phyloP scores from a whole-genome alignment of 768 basidiomycete genomes.

The Naematelia aurantialba region DNA sequence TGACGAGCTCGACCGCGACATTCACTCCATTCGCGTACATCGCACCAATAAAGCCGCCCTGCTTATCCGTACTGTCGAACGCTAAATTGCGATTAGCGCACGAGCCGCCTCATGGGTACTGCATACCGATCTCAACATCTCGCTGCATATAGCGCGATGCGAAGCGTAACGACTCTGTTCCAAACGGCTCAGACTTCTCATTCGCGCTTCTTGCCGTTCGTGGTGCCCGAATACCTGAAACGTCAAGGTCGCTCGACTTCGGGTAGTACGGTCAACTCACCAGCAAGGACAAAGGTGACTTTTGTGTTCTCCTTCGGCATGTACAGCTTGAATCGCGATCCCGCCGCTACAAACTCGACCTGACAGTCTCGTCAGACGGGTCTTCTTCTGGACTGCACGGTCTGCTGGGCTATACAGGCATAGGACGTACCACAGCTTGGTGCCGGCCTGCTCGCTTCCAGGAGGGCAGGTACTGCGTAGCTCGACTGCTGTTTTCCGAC shows the following conservation, averaged over 20 bases:
- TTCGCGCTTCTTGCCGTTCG: conserved; percentile 68
- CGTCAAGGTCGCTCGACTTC: background rate
- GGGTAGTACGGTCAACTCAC: conserved; percentile 51
- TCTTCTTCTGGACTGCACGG: background rate
- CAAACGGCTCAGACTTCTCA: conserved; percentile 89
- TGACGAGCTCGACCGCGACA: conserved; percentile 73
- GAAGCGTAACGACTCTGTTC: conserved; percentile 75
- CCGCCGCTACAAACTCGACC: conserved; percentile 89
- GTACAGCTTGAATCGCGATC: conserved; percentile 92
- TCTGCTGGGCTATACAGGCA: background rate
- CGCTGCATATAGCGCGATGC: conserved; percentile 84
- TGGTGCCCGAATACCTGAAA: conserved; percentile 78
- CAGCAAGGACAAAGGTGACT: conserved; percentile 84
- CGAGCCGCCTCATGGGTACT: background rate
- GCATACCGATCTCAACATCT: conserved; percentile 74
- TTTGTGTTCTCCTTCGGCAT: conserved; percentile 90
- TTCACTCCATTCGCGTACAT: conserved; percentile 83
- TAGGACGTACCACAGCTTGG: conserved; percentile 58
- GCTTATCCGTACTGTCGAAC: conserved; percentile 84
- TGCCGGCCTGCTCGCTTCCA: conserved; percentile 87
- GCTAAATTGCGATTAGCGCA: conserved; percentile 41
- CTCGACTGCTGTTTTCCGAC: conserved; percentile 76
- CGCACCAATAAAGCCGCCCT: conserved; percentile 89
- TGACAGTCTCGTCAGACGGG: conserved; percentile 5
- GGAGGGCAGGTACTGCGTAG: conserved; percentile 78